Evolutionary conservation across 768 basidiomycete species (phyloP), one percentile per base, ranked within the genome.

Genomic region (Trametes villosa): DNA sequence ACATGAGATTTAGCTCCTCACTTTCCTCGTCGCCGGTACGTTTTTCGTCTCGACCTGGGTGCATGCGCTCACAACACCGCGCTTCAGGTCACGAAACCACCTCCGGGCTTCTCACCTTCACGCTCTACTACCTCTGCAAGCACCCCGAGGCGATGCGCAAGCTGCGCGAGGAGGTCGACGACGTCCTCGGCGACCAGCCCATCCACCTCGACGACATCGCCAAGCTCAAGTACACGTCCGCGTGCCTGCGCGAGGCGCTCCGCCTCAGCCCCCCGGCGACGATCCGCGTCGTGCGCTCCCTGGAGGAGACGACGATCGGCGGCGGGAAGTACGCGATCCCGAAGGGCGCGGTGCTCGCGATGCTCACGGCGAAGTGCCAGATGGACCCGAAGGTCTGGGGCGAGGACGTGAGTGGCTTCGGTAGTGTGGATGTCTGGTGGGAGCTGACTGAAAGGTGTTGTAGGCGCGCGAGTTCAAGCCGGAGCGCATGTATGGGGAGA

Each of bases 21-120:
- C 82, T 1, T 83, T 83, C 75, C 69, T 83, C 17, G 78, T 82
- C 40, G 82, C 82, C 7, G 82, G 77, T 77, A 60, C 31, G 67
- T 26, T n/a, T n/a, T n/a, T n/a, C n/a, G n/a, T n/a, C n/a, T n/a
- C n/a, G n/a, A 24, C 3, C 2, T 20, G 9, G 53, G 9, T 6
- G 8, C 24, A 29, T 11, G 27, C 45, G 20, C 49, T 57, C 17
- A 48, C 20, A 17, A 11, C 11, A 17, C n/a, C 11, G 41, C n/a
- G n/a, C n/a, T 30, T 13, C 9, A 72, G 71, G 77, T 7, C 78
- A 79, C 55, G 77, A 77, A 57, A 77, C 76, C 4, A 73, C 72
- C 8, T 70, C 76, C 57, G 77, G 78, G 66, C 18, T 78, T 63
- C 74, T 82, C 53, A 75, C 75, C 2, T 81, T 81, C 67, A 67